A percentile compares a stretch with the other conserved stretches of the same genome.
Conservation (phyloP, 108 stramenopile genomes). For the Craspedostauros australis region DNA sequence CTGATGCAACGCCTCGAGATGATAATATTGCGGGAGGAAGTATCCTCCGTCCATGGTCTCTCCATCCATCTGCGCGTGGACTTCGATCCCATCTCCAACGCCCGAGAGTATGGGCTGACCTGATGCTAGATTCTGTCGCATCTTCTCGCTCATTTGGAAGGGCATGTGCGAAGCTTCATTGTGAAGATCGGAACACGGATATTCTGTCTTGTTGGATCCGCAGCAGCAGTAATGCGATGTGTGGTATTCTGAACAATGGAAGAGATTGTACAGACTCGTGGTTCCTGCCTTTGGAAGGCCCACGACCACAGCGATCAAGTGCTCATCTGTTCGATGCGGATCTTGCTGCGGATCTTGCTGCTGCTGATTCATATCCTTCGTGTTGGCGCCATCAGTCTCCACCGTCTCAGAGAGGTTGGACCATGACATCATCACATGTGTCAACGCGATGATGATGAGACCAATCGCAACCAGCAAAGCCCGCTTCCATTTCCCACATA, state of each 20-base stretch:
- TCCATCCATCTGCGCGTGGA: constrained; percentile 27
- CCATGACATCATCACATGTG: no score
- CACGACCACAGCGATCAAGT: constrained; percentile 19
- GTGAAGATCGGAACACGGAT: constrained; percentile 6
- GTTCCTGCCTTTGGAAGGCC: constrained; percentile 28
- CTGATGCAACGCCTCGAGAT: constrained; percentile 8
- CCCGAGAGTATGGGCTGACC: not conserved
- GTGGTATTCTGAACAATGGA: constrained; percentile 11
- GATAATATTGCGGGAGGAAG: constrained; percentile 33
- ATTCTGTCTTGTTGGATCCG: constrained; percentile 10
- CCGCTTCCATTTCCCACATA: no score
- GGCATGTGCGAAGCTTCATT: not conserved
- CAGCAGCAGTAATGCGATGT: constrained; percentile 30
- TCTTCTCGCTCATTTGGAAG: constrained; percentile 1
- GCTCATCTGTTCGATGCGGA: no score
- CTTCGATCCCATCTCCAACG: not conserved
- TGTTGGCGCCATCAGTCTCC: no score
- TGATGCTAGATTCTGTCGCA: not conserved
- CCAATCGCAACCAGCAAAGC: no score
- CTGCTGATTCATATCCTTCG: no score
- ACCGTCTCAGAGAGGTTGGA: no score
- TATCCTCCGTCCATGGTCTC: constrained; percentile 12
- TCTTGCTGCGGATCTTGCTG: no score
- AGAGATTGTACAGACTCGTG: constrained; percentile 23
- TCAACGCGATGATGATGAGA: no score